Conservation (phyloP, 2,329 filamentous ascomycete species). For the Taxawa tesnikishii region DNA sequence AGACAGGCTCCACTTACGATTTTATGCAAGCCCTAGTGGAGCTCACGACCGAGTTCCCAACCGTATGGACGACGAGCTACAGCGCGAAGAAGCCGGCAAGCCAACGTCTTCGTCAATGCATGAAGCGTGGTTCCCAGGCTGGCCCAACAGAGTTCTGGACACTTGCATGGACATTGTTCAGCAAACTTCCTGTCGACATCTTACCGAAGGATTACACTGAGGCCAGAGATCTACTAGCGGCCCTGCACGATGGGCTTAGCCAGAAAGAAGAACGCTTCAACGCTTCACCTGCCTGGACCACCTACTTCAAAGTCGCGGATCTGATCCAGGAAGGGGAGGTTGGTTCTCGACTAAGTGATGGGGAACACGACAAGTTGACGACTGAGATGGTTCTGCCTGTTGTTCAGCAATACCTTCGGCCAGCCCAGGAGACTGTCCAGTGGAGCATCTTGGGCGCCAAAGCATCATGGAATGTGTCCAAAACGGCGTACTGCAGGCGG, state of each 20-base stretch:
- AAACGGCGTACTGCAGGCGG: conserved; percentile 6
- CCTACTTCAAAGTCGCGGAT: conserved; percentile 55
- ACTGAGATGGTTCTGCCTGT: conserved; percentile 38
- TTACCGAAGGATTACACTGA: conserved; percentile 43
- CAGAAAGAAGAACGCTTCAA: conserved; percentile 64
- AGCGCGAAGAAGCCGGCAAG: conserved; percentile 42
- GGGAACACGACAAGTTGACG: conserved; percentile 34
- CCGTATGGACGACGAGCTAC: conserved; percentile 61
- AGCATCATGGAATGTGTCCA: conserved; percentile 28
- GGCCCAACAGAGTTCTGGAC: conserved; percentile 63
- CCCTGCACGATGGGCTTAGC: conserved; percentile 58
- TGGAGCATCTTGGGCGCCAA: conserved; percentile 40
- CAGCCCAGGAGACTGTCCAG: conserved; percentile 28
- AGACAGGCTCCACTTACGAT: conserved; percentile 61
- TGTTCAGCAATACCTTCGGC: conserved; percentile 40
- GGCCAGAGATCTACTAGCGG: conserved; percentile 49
- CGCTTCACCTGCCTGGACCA: conserved; percentile 56
- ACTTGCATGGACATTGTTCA: conserved; percentile 50
- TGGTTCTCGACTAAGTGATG: conserved; percentile 19
- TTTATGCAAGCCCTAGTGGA: conserved; percentile 54
- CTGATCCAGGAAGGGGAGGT: conserved; percentile 24
- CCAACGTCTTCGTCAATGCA: conserved; percentile 54
- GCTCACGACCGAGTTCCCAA: conserved; percentile 52
- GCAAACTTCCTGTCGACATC: conserved; percentile 40
- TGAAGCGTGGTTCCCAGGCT: conserved; percentile 77